Conservation (phyloP, 208 protist species). For the Vickermania spadyakhi region DNA sequence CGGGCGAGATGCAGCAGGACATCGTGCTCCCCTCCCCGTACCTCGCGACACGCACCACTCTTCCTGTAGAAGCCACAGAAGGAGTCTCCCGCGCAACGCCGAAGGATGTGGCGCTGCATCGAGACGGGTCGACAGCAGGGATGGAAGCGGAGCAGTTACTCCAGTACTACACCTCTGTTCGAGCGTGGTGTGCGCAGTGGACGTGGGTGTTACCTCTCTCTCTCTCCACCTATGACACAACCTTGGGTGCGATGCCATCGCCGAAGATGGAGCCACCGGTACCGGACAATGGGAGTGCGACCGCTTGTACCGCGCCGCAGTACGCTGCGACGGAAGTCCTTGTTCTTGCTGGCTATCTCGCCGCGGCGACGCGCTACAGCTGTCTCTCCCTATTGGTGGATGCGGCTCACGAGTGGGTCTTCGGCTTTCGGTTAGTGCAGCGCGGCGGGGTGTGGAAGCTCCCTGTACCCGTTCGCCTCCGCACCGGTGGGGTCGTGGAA, state of each 20-base stretch:
- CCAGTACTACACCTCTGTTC: not conserved
- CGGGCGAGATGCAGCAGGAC: too few species aligned
- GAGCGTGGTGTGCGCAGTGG: not conserved
- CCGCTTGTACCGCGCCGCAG: too few species aligned
- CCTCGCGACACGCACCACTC: too few species aligned
- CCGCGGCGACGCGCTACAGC: conserved; percentile 30
- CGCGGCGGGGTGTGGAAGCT: conserved; percentile 50
- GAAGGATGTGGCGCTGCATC: too few species aligned
- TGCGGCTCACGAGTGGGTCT: conserved; percentile 26
- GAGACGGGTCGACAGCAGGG: not conserved
- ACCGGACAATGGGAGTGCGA: too few species aligned
- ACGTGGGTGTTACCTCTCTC: not conserved
- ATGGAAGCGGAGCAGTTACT: not conserved
- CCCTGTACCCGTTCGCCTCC: conserved; percentile 22
- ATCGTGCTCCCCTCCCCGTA: too few species aligned
- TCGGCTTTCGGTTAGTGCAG: conserved; percentile 44
- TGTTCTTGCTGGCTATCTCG: conserved; percentile 54
- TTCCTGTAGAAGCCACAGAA: too few species aligned
- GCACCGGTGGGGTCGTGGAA: not conserved
- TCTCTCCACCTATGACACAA: not conserved
- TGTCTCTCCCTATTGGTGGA: conserved; percentile 42
- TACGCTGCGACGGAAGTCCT: too few species aligned
- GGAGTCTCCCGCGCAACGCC: too few species aligned
- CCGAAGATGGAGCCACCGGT: not conserved
- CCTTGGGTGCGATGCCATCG: not conserved